Conservation (phyloP, 495 filamentous ascomycete genomes). For the Xylaria curta region DNA sequence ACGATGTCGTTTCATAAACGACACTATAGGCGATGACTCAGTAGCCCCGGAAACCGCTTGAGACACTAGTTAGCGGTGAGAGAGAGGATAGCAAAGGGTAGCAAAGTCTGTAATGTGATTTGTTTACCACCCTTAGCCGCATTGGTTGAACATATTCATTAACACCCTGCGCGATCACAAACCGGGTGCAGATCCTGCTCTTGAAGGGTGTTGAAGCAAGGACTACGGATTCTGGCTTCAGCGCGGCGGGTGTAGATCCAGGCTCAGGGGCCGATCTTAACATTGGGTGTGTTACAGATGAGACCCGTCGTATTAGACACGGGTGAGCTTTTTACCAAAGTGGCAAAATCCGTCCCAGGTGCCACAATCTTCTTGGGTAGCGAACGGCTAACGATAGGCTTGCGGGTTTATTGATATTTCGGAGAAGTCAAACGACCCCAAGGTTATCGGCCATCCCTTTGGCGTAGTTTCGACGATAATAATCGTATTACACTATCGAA, state of each 20-base stretch:
- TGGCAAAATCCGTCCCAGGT: not conserved
- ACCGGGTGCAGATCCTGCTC: not conserved
- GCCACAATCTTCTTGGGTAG: not conserved
- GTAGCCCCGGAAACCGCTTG: slow-evolving; percentile 7
- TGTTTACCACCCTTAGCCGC: not conserved
- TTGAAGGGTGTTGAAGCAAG: slow-evolving; percentile 46
- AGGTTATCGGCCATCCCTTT: not conserved
- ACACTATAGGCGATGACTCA: not conserved
- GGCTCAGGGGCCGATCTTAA: slow-evolving; percentile 41
- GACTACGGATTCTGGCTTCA: slow-evolving; percentile 43
- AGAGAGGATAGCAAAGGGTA: not conserved
- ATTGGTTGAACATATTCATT: not conserved
- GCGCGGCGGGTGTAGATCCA: slow-evolving; percentile 45
- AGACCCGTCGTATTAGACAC: slow-evolving; percentile 26
- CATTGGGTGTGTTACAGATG: slow-evolving; percentile 43
- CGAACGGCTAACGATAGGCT: not conserved
- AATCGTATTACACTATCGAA: not conserved
- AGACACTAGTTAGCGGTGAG: not conserved
- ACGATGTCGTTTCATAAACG: not conserved
- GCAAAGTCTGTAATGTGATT: not conserved
- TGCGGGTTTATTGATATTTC: not conserved
- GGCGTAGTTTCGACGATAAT: not conserved
- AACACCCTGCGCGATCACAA: not conserved
- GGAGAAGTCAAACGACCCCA: not conserved
- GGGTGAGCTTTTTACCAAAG: not conserved